Evolutionary conservation across 1,284 basidiomycete species (phyloP).

Genomic region (Leccinum holopus): DNA sequence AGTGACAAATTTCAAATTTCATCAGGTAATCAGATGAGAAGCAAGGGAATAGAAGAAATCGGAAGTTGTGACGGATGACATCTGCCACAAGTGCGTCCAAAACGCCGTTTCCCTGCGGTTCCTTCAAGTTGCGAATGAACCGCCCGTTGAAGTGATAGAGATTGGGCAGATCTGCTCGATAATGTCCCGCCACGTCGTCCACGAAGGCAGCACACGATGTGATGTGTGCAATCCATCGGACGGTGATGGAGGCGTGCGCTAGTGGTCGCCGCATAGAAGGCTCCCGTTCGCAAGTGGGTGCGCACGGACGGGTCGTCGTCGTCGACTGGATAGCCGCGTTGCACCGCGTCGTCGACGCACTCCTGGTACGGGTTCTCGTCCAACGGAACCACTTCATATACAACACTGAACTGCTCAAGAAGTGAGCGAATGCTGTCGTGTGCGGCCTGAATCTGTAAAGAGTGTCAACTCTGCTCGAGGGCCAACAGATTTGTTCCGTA

Average conservation of each 20-base stretch:
- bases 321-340: conserved; percentile 19
- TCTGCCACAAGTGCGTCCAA: conserved; percentile 28
- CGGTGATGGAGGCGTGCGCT: conserved; percentile 15
- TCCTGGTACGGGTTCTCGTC: conserved; percentile 18
- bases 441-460: conserved; percentile 11
- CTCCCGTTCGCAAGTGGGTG: conserved; percentile 18
- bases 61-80: too few relatives aligned
- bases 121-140: conserved; percentile 15
- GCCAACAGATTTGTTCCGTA: not conserved
- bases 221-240: not conserved
- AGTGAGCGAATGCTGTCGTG: conserved; percentile 13
- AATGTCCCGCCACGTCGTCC: not conserved
- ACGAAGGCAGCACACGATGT: too few relatives aligned
- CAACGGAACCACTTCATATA: conserved; percentile 16
- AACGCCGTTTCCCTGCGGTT: conserved; percentile 7
- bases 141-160: conserved; percentile 31
- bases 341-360: conserved; percentile 16
- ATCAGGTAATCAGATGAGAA: too few relatives aligned
- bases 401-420: conserved; percentile 13
- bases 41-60: too few relatives aligned
- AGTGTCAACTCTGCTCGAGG: not conserved
- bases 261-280: conserved; percentile 20
- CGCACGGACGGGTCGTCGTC: conserved; percentile 10
- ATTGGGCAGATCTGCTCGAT: conserved; percentile 15
- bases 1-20: too few relatives aligned